These are phyloP conservation scores for Kodamaea jinghongensis DNA, from an alignment of 805 yeast species.

Conservation along the genomic window DNA sequence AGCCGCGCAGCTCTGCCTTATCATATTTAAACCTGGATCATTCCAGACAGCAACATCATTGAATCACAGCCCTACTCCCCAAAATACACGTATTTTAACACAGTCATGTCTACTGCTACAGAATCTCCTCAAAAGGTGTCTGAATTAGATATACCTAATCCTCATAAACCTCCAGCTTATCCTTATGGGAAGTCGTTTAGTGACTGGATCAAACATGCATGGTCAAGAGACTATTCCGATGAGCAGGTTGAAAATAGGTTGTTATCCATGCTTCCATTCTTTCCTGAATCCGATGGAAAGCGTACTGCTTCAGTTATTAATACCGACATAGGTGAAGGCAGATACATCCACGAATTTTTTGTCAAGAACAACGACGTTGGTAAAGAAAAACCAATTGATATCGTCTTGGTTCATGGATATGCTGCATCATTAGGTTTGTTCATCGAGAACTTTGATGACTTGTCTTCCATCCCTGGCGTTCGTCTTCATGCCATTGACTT, in stretches of 20 bases:
- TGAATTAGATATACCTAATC: neutral
- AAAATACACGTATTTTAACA: no score
- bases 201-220: conserved; percentile 33
- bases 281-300: conserved; percentile 49
- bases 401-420: conserved; percentile 86
- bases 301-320: conserved; percentile 48
- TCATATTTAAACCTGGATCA: no score
- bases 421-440: conserved; percentile 89
- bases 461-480: conserved; percentile 49
- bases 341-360: conserved; percentile 73
- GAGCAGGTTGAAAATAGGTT: conserved; percentile 37
- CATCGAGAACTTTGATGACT: conserved; percentile 59
- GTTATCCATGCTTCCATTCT: conserved; percentile 57
- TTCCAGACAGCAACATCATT: no score
- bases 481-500: conserved; percentile 67
- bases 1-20: no score
- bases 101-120: conserved; percentile 6
- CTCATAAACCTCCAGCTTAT: neutral
- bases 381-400: conserved; percentile 32
- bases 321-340: conserved; percentile 53
- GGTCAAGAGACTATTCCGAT: conserved; percentile 20
- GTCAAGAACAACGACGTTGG: conserved; percentile 51
- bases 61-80: no score
- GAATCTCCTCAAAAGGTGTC: conserved; percentile 1
- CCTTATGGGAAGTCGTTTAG: conserved; percentile 9